phyloP scores from a whole-genome alignment of 495 filamentous ascomycete genomes.

The Xylaria venustula region DNA sequence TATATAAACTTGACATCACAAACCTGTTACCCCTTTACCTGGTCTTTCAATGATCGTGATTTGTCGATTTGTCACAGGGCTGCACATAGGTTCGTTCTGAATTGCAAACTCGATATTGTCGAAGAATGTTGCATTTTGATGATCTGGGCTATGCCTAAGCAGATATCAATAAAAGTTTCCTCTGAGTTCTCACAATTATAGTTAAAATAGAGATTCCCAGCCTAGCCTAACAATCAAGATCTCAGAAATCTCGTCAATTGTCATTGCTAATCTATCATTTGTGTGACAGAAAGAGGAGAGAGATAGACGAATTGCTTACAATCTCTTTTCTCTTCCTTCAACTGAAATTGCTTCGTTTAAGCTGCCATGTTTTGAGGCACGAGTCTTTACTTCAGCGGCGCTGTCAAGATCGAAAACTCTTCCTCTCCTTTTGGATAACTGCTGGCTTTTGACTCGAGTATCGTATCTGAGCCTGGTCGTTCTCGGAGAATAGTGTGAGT shows the following conservation, averaged over 20 bases:
- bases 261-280: background rate
- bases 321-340: background rate
- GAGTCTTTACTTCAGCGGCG: background rate
- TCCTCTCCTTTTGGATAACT: slow-evolving; percentile 21
- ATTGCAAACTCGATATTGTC: slow-evolving; percentile 25
- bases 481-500: background rate
- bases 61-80: slow-evolving; percentile 21
- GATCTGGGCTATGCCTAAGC: background rate
- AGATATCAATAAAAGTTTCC: background rate
- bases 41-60: slow-evolving; percentile 24
- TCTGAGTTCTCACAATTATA: too few species aligned
- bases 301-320: background rate
- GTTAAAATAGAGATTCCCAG: background rate
- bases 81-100: slow-evolving; percentile 9
- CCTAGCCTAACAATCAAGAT: background rate
- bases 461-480: background rate
- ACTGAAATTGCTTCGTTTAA: background rate
- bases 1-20: background rate
- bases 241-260: background rate
- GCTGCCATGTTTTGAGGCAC: background rate
- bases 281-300: background rate
- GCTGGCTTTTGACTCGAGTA: background rate
- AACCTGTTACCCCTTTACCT: background rate
- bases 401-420: slow-evolving; percentile 16
- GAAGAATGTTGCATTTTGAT: slow-evolving; percentile 17